Evolutionary conservation across 306 rosid genomes (phyloP).

Genomic region (Begonia peltatifolia): DNA sequence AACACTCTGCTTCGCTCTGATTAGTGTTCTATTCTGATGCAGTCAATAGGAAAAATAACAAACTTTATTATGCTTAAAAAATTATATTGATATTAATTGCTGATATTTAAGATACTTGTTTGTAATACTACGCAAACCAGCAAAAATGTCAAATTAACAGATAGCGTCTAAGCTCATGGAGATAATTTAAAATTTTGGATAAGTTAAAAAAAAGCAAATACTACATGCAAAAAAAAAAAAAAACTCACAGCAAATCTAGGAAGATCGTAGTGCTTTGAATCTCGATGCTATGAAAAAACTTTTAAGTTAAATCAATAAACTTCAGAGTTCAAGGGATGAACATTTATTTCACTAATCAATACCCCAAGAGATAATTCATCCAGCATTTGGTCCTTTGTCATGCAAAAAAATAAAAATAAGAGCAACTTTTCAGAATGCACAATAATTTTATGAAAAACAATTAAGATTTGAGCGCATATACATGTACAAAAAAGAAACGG

Average conservation of each 20-base stretch:
- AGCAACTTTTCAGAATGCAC: neutral
- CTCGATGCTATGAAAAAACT: neutral
- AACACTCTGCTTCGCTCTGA: too few species aligned
- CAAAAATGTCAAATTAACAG: too few species aligned
- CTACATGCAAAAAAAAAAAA: neutral
- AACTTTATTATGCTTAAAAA: too few species aligned
- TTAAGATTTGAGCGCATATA: neutral
- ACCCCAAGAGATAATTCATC: slow-evolving; percentile 13
- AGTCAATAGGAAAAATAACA: too few species aligned
- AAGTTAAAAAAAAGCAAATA: neutral
- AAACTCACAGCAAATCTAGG: slow-evolving; percentile 27
- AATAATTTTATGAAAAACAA: too few species aligned
- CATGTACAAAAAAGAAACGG: neutral
- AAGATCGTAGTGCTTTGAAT: slow-evolving; percentile 21
- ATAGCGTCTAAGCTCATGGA: too few species aligned
- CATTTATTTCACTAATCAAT: neutral
- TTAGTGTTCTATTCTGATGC: too few species aligned
- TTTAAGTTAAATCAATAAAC: neutral
- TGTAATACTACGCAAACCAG: too few species aligned
- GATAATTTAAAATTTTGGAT: too few species aligned
- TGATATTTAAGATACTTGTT: too few species aligned
- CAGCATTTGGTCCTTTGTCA: slow-evolving; percentile 13
- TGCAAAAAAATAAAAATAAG: neutral
- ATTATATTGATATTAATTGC: too few species aligned
- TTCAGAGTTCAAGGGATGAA: neutral